These are phyloP conservation scores for Lyophyllum atratum DNA, from an alignment of 768 basidiomycete genomes.

Conservation along the genomic window DNA sequence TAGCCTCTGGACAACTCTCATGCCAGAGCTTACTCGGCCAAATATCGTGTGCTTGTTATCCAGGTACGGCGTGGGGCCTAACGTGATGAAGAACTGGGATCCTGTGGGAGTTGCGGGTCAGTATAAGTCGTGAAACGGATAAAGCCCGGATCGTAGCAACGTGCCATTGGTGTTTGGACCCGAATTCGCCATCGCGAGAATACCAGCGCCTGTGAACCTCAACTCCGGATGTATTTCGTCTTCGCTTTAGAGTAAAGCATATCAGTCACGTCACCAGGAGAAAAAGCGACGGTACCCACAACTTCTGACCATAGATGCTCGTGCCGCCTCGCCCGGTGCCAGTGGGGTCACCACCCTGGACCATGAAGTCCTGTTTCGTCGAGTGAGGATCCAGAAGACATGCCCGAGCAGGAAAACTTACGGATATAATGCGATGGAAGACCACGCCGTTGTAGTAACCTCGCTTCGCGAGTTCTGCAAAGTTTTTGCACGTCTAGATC, in stretches of 20 bases:
- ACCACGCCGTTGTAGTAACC: constrained; percentile 91
- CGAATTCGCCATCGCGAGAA: constrained; percentile 96
- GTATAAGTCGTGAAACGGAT: constrained; percentile 38
- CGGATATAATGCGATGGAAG: constrained; percentile 91
- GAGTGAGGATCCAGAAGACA: not conserved
- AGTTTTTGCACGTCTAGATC: constrained; percentile 90
- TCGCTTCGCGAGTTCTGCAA: constrained; percentile 84
- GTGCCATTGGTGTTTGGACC: constrained; percentile 89
- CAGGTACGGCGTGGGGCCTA: constrained; percentile 80
- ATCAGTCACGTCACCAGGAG: constrained; percentile 5
- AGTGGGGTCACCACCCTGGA: constrained; percentile 94
- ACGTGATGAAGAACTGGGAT: constrained; percentile 93
- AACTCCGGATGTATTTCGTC: constrained; percentile 92
- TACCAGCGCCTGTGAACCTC: constrained; percentile 94
- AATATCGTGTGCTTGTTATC: constrained; percentile 89
- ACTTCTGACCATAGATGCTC: constrained; percentile 88
- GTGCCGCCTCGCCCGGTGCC: constrained; percentile 93
- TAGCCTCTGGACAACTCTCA: constrained; percentile 89
- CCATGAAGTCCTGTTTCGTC: constrained; percentile 84
- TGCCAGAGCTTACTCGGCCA: constrained; percentile 88
- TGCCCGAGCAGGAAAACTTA: constrained; percentile 32
- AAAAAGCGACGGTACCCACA: constrained; percentile 46
- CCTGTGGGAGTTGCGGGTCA: constrained; percentile 47
- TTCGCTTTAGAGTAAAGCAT: constrained; percentile 47
- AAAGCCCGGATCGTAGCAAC: constrained; percentile 50